Evolutionary conservation across 2,329 filamentous ascomycete species (phyloP).

Genomic region (Colletotrichum sojae): DNA sequence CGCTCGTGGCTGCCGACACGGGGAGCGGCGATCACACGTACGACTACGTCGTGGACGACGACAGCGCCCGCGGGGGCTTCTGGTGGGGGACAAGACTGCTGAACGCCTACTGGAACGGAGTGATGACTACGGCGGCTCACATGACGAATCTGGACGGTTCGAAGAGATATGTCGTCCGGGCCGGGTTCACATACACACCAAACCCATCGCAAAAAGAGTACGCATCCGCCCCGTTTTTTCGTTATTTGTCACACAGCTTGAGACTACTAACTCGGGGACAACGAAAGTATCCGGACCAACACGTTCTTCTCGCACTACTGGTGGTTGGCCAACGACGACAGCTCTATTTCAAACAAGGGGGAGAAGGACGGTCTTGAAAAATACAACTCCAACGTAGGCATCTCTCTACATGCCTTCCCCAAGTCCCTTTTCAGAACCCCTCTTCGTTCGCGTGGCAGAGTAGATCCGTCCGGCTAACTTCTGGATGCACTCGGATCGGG

Average conservation of each 20-base stretch:
- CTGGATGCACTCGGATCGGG: not conserved
- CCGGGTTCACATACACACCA: not conserved
- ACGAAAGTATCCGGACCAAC: not conserved
- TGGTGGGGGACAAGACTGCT: not conserved
- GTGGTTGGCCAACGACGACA: not conserved
- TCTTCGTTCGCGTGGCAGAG: no score
- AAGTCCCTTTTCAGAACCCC: no score
- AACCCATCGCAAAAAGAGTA: not conserved
- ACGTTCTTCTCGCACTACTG: not conserved
- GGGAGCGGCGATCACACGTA: not conserved
- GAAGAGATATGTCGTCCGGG: not conserved
- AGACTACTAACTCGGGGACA: not conserved
- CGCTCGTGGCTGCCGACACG: not conserved
- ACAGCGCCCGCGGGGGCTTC: not conserved
- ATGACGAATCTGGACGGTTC: not conserved
- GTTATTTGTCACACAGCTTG: no score
- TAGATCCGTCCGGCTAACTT: not conserved
- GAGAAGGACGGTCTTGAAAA: not conserved
- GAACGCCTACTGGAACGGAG: constrained; percentile 1
- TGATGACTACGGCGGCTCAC: constrained; percentile 6
- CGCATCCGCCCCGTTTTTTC: not conserved
- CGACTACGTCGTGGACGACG: not conserved
- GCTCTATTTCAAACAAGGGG: not conserved
- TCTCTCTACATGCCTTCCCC: not conserved
- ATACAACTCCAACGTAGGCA: not conserved